These are phyloP conservation scores for Dictyostelium purpureum DNA, from an alignment of 78 protist species.

Conservation along the genomic window DNA sequence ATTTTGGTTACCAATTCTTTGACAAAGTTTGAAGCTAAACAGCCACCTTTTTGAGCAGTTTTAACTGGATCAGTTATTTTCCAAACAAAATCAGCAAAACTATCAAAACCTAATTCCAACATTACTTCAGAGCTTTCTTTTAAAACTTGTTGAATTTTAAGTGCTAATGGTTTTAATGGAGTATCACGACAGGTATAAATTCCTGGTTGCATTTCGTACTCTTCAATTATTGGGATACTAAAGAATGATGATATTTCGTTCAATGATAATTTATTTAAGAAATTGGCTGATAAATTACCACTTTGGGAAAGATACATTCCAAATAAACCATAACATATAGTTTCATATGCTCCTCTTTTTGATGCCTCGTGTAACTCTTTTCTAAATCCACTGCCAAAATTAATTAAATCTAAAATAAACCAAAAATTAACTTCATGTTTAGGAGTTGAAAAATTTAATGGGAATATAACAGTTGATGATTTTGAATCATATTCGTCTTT, in stretches of 20 bases:
- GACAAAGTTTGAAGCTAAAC: neutral
- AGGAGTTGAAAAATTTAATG: constrained; percentile 34
- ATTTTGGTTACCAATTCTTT: neutral
- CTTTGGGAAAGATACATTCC: constrained; percentile 68
- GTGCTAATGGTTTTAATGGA: constrained; percentile 16
- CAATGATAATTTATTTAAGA: constrained; percentile 19
- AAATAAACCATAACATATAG: constrained; percentile 57
- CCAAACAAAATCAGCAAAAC: constrained; percentile 36
- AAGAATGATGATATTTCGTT: constrained; percentile 28
- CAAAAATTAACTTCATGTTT: constrained; percentile 63
- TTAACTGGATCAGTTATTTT: neutral
- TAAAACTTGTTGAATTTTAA: constrained; percentile 11
- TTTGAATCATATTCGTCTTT: constrained; percentile 31
- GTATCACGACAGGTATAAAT: constrained; percentile 42
- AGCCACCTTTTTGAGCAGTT: neutral
- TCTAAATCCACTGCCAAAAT: constrained; percentile 68
- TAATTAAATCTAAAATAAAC: constrained; percentile 58
- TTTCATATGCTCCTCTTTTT: constrained; percentile 53
- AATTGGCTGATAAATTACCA: constrained; percentile 38
- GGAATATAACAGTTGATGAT: constrained; percentile 40
- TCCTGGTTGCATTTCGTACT: constrained; percentile 32
- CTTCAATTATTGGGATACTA: constrained; percentile 22
- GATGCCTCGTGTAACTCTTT: constrained; percentile 45
- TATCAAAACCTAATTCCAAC: neutral
- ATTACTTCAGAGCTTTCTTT: constrained; percentile 17